These are phyloP conservation scores for Penicillium sp. DNA, from an alignment of 2,329 filamentous ascomycete genomes.

Conservation along the genomic window DNA sequence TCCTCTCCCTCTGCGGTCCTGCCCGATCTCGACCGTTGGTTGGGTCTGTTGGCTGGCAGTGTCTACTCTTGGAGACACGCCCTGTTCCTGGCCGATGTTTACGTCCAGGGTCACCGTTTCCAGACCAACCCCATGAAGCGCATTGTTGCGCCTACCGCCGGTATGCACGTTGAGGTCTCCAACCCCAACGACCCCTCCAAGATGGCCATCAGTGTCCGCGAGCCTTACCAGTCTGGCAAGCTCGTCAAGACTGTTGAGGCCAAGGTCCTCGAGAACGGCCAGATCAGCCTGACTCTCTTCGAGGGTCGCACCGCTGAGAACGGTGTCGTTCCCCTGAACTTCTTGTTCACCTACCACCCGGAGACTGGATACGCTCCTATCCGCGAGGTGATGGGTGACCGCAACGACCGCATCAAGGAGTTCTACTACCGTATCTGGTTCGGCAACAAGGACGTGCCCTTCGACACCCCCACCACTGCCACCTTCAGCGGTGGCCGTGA, in stretches of 20 bases:
- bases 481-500: constrained; percentile 87
- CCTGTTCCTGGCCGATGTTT: constrained; percentile 87
- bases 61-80: constrained; percentile 92
- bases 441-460: constrained; percentile 77
- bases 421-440: constrained; percentile 99
- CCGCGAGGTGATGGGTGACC: constrained; percentile 89
- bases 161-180: constrained; percentile 84
- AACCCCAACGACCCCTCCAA: constrained; percentile 79
- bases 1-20: constrained; percentile 71
- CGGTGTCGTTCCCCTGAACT: constrained; percentile 76
- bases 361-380: constrained; percentile 98
- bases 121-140: constrained; percentile 94
- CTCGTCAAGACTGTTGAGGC: constrained; percentile 87
- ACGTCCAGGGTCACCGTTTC: constrained; percentile 94
- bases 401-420: constrained; percentile 98
- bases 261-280: constrained; percentile 70
- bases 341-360: constrained; percentile 90
- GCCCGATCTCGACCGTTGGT: constrained; percentile 80
- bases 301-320: constrained; percentile 89
- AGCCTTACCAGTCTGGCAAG: constrained; percentile 82
- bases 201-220: constrained; percentile 83
- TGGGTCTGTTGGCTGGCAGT: constrained; percentile 81
- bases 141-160: constrained; percentile 82
- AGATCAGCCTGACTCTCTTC: constrained; percentile 86
- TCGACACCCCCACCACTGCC: constrained; percentile 81